Conservation (phyloP, 768 basidiomycete species). For the Tylopilus rubrobrunneus region DNA sequence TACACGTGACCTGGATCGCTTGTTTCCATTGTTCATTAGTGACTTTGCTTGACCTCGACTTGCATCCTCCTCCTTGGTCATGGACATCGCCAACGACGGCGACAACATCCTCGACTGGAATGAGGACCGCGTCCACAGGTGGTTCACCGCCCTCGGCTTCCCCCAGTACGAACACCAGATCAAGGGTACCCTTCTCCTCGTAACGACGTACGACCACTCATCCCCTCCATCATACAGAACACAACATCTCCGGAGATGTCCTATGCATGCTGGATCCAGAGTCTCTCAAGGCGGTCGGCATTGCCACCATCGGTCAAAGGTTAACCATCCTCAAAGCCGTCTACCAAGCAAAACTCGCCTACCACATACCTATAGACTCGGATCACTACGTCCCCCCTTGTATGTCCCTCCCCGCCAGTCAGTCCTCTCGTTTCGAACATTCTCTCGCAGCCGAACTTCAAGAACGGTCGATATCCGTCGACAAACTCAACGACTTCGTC, state of each 20-base stretch:
- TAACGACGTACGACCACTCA: constrained; percentile 2
- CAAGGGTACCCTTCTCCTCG: constrained; percentile 46
- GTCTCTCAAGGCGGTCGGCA: constrained; percentile 79
- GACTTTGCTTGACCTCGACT: not conserved
- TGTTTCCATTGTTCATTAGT: not conserved
- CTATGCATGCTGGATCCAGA: constrained; percentile 83
- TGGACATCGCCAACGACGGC: constrained; percentile 28
- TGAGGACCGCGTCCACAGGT: constrained; percentile 74
- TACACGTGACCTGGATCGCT: constrained; percentile 17
- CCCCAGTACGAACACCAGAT: constrained; percentile 83
- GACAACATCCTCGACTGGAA: constrained; percentile 59
- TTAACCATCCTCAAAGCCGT: constrained; percentile 89
- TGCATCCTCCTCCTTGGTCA: constrained; percentile 13
- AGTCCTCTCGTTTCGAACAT: not conserved
- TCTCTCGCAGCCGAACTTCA: constrained; percentile 50
- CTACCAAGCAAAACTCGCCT: constrained; percentile 81
- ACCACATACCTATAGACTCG: constrained; percentile 77
- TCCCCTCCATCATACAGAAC: constrained; percentile 47
- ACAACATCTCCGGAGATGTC: constrained; percentile 89
- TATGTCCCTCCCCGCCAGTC: constrained; percentile 36
- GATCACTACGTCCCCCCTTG: constrained; percentile 89
- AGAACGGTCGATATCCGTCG: constrained; percentile 55
- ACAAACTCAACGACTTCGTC: constrained; percentile 62
- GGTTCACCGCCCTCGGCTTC: constrained; percentile 73
- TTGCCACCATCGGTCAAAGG: constrained; percentile 88